Conservation (phyloP, 345 rosid species). For the Geranium rotundifolium region DNA sequence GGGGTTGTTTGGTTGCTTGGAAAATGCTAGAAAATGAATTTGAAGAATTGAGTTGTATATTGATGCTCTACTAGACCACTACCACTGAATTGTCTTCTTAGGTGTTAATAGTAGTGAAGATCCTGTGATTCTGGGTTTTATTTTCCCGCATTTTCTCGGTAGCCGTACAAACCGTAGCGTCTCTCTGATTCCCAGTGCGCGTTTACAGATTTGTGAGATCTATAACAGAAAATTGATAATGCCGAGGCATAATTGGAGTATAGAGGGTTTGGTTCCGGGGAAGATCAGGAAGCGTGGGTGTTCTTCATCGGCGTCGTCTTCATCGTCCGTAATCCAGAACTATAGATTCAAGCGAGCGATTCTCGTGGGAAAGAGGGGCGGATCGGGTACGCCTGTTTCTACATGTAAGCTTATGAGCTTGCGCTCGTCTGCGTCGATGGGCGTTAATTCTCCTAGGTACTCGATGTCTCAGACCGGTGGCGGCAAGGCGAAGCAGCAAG, state of each 20-base stretch:
- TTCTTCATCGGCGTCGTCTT: slow-evolving; percentile 74
- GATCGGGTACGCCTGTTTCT: slow-evolving; percentile 83
- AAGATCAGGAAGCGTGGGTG: slow-evolving; percentile 91
- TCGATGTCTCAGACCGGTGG: slow-evolving; percentile 32
- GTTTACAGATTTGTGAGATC: slow-evolving; percentile 18
- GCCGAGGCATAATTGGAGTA: slow-evolving; percentile 49
- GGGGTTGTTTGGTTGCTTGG: not conserved
- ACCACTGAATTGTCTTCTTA: not conserved
- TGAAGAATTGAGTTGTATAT: not conserved
- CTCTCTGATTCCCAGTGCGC: not conserved
- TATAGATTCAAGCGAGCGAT: slow-evolving; percentile 82
- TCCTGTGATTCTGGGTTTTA: not conserved
- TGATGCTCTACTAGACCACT: not conserved
- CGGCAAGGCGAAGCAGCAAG: slow-evolving; percentile 25
- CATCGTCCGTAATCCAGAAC: slow-evolving; percentile 69
- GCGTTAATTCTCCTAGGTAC: slow-evolving; percentile 45
- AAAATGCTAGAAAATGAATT: not conserved
- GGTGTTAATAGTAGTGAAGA: not conserved
- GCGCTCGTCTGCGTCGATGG: slow-evolving; percentile 49
- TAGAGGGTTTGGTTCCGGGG: slow-evolving; percentile 53
- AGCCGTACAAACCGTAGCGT: not conserved
- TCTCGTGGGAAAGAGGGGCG: slow-evolving; percentile 65
- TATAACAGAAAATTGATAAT: slow-evolving; percentile 19
- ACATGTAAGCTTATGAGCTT: slow-evolving; percentile 71
- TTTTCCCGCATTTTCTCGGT: not conserved